phyloP scores from a whole-genome alignment of 345 rosid species.

The Citrus unshiu region DNA sequence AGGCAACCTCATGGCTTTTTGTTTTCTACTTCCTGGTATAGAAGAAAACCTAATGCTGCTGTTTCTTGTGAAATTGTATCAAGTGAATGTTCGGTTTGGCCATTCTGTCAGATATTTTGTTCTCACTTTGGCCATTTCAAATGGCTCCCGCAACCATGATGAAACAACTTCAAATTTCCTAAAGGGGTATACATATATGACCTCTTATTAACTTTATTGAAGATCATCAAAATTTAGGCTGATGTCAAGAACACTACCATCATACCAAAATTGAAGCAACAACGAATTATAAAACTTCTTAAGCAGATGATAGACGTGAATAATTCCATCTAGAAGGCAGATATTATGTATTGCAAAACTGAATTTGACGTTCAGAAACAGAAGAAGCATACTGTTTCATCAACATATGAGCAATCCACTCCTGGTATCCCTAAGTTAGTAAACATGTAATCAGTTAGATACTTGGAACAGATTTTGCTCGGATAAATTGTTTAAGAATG shows the following conservation, averaged over 20 bases:
- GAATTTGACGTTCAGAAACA: not conserved
- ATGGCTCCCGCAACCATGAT: not conserved
- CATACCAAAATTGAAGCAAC: not conserved
- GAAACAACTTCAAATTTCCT: not conserved
- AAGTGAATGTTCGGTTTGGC: not conserved
- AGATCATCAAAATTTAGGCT: not conserved
- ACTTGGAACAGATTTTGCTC: conserved; percentile 62
- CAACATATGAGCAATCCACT: not conserved
- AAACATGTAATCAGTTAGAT: conserved; percentile 29
- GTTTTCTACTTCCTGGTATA: not conserved
- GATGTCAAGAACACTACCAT: not conserved
- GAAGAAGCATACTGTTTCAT: conserved; percentile 8
- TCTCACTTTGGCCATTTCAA: not conserved
- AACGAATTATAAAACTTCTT: not conserved
- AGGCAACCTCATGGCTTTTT: not conserved
- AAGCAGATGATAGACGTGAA: not conserved
- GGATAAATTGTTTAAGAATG: conserved; percentile 66
- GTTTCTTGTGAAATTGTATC: not conserved
- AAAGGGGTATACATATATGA: not conserved
- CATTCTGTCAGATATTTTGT: not conserved
- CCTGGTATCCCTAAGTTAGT: not conserved
- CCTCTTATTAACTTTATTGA: not conserved
- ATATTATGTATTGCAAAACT: not conserved
- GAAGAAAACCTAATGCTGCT: not conserved
- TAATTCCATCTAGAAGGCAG: not conserved